Percentiles rank a stretch among this genome's conserved stretches.
Evolutionary conservation across 1,139 yeast species (phyloP).

Genomic region (Schizosaccharomyces versatilis): DNA sequence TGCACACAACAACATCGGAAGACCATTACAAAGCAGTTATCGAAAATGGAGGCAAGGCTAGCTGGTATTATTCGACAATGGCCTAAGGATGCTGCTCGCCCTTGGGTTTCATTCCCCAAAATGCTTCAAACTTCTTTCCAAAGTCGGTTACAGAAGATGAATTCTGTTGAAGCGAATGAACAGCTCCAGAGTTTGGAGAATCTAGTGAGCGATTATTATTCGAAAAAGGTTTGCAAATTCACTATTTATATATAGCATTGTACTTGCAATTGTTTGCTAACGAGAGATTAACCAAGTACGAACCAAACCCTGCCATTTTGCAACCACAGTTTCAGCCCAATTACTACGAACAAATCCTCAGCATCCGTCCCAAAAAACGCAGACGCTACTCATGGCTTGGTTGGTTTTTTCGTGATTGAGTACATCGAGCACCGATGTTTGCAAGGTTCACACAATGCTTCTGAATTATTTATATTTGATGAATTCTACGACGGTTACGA

Average conservation of each 20-base stretch:
- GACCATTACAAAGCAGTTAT: no score
- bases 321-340: neutral
- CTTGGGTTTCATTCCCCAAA: constrained; percentile 1
- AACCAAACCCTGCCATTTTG: neutral
- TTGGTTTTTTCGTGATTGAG: no score
- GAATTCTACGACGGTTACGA: no score
- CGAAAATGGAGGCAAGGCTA: no score
- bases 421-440: no score
- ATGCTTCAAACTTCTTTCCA: neutral
- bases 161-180: neutral
- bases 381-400: no score
- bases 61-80: neutral
- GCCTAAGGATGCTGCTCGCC: constrained; percentile 2
- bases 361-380: neutral
- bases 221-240: neutral
- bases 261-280: neutral
- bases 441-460: no score
- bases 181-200: neutral
- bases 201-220: neutral
- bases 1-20: no score
- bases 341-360: neutral
- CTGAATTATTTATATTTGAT: no score
- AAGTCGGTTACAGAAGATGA: neutral
- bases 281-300: neutral
- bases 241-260: neutral